phyloP scores from a whole-genome alignment of 2,329 filamentous ascomycete genomes.

The Grosmannia penicillata region DNA sequence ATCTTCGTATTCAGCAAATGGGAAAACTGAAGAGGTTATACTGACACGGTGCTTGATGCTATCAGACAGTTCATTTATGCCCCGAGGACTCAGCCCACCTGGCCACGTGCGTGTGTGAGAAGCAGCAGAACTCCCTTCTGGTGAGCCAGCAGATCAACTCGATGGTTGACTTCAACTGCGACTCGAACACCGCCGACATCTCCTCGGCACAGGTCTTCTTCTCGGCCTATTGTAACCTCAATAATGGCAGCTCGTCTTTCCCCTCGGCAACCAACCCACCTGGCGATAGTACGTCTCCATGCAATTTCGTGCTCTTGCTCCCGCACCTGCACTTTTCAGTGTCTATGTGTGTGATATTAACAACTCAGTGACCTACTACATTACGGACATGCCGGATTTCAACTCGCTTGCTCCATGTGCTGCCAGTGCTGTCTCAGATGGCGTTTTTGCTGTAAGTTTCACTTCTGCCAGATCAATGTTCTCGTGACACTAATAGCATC shows the following conservation, averaged over 20 bases:
- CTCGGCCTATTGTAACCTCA: conserved; percentile 35
- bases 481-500: not conserved
- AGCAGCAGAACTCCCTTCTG: conserved; percentile 29
- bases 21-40: no score
- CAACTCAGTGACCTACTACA: conserved; percentile 34
- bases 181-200: conserved; percentile 29
- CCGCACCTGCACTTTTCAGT: not conserved
- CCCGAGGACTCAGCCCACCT: conserved; percentile 16
- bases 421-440: conserved; percentile 25
- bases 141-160: conserved; percentile 28
- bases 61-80: conserved; percentile 12
- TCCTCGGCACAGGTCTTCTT: conserved; percentile 35
- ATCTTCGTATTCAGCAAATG: not conserved
- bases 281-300: conserved; percentile 33
- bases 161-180: conserved; percentile 28
- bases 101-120: conserved; percentile 36
- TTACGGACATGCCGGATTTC: conserved; percentile 34
- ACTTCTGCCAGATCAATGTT: not conserved
- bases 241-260: conserved; percentile 32
- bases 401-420: conserved; percentile 29
- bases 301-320: no score
- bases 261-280: conserved; percentile 29
- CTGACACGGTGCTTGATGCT: no score
- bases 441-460: conserved; percentile 22
- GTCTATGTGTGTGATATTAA: not conserved